phyloP scores from a whole-genome alignment of 495 filamentous ascomycete genomes.

The Trichoderma parareesei region DNA sequence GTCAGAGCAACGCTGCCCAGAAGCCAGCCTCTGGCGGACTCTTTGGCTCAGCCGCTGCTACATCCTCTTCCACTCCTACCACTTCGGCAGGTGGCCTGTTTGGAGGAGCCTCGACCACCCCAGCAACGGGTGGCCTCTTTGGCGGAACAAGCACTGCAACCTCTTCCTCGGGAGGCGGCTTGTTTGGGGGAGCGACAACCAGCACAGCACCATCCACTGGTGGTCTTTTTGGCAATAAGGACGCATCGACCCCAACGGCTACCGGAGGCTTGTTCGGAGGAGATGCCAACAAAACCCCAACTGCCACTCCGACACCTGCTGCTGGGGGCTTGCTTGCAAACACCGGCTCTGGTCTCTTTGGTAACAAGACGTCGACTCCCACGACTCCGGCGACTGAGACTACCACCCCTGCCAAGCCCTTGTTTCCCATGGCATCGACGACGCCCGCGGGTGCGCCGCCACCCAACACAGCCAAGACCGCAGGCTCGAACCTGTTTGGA shows the following conservation, averaged over 20 bases:
- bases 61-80: constrained; percentile 15
- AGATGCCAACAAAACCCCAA: constrained; percentile 11
- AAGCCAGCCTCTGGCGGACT: constrained; percentile 17
- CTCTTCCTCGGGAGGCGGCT: constrained; percentile 21
- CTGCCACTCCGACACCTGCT: constrained; percentile 19
- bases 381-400: constrained; percentile 15
- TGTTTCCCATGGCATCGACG: constrained; percentile 48
- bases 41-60: constrained; percentile 17
- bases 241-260: background rate
- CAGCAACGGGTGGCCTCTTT: constrained; percentile 27
- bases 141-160: constrained; percentile 19
- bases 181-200: constrained; percentile 37
- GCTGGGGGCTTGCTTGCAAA: constrained; percentile 36
- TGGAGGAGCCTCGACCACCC: constrained; percentile 31
- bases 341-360: constrained; percentile 32
- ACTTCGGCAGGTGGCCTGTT: constrained; percentile 41
- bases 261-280: constrained; percentile 18
- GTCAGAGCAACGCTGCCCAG: background rate
- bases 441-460: constrained; percentile 60
- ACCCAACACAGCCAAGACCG: constrained; percentile 19
- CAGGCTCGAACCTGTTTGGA: constrained; percentile 17
- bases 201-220: constrained; percentile 32
- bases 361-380: constrained; percentile 27
- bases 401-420: constrained; percentile 26
- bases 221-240: constrained; percentile 14